Base-by-base conservation (phyloP, 495 filamentous ascomycete species). In the Copromyces sp. region DNA sequence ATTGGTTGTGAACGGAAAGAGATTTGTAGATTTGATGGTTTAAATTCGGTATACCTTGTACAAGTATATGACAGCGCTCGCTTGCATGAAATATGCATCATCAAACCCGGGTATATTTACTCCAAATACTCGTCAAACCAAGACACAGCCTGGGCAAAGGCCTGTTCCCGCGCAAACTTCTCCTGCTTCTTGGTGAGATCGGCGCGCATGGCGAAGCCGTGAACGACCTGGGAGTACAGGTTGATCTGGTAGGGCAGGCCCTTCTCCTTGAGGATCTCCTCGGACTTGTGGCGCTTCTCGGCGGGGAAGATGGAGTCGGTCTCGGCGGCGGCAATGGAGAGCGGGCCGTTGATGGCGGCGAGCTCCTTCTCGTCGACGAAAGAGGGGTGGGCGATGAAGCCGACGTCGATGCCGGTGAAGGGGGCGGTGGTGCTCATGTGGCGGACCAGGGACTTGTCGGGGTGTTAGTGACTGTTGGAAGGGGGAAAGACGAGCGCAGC, bases 121-220 rank as follows among this genome's bases (percentile, higher is more conserved):
- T 65, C 53, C 53, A 88, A 81, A 70, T 79, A 80, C 61, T 80
- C 76, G 71, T 91, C 86, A 77, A 96, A 95, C 93, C 94, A 97
- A 68, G 80, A 77, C 65, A 94, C 84, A 70, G 93, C 93, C 84
- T 96, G 93, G 71, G 86, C 78, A 78, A 95, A 95, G 37, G 93
- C 93, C 83, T 91, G 88, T 84, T 97, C 92, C 87, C 94, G 94
- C 68, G 92, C 91, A 74, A 86, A 95, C 84, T 89, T 93, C 80
- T 87, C 80, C 53, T 82, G 70, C 78, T 86, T 88, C 71, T 90
- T 85, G 74, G 74, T 86, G 47, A 87, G 74, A 76, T 95, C 92
- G 44, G 85, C 82, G 39, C 92, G 86, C 35, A 95, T 90, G n/a
- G 90, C 84, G 75, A 96, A 97, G 9, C 94, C 94, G 79, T 97